These are phyloP conservation scores for Globisporangium barbulae DNA, from an alignment of 352 stramenopile species.

Conservation along the genomic window DNA sequence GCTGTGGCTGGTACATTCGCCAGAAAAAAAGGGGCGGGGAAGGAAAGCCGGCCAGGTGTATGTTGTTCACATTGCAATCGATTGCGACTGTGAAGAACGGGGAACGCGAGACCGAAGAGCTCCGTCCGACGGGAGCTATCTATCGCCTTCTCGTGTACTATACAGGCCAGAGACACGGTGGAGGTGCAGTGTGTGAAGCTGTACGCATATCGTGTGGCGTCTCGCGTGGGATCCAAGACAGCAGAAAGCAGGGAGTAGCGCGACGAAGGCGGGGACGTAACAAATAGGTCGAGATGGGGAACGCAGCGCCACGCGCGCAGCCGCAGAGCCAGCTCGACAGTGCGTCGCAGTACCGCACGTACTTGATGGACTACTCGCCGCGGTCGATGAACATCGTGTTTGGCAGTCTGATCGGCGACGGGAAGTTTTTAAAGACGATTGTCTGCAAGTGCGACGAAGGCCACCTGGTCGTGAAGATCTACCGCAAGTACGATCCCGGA, in stretches of 20 bases:
- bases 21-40: conserved; percentile 2
- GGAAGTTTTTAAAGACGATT: conserved; percentile 90
- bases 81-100: conserved; percentile 5
- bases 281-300: conserved; percentile 53
- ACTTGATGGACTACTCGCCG: conserved; percentile 85
- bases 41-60: conserved; percentile 1
- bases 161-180: neutral
- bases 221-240: neutral
- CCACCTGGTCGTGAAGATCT: conserved; percentile 86
- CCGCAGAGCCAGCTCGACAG: conserved; percentile 75
- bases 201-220: neutral
- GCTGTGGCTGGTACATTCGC: neutral
- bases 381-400: conserved; percentile 87
- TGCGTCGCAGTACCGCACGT: conserved; percentile 84
- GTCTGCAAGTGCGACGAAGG: conserved; percentile 86
- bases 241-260: neutral
- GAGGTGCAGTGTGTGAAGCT: neutral
- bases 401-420: conserved; percentile 76
- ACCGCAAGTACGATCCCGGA: conserved; percentile 78
- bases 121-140: neutral
- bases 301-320: conserved; percentile 77
- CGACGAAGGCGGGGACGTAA: neutral
- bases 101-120: conserved; percentile 4
- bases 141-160: neutral
- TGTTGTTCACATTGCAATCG: neutral